Conservation (phyloP, 257 asterid species). For the Capsicum pubescens region DNA sequence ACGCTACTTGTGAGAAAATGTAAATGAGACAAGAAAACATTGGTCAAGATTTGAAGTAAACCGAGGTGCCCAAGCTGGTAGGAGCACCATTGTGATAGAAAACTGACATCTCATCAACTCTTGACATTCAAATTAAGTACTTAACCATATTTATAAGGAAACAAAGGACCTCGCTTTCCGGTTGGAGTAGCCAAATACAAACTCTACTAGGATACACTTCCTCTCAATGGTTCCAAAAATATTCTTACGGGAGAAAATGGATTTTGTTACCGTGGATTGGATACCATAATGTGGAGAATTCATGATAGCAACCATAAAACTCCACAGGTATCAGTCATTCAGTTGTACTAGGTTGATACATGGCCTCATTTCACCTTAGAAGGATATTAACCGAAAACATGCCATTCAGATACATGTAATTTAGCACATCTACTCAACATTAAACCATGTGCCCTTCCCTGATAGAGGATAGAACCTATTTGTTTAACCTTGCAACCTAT, state of each 20-base stretch:
- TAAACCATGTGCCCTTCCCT: neutral
- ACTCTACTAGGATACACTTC: neutral
- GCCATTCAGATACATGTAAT: neutral
- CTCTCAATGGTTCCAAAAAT: neutral
- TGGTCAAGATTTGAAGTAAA: slow-evolving; percentile 1
- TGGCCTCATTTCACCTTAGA: neutral
- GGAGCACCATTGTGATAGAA: neutral
- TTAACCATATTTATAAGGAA: neutral
- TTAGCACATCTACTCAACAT: neutral
- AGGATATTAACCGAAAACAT: neutral
- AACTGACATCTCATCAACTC: neutral
- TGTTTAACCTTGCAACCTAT: neutral
- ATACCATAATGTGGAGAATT: slow-evolving; percentile 16
- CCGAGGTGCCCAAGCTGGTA: neutral
- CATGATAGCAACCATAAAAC: neutral
- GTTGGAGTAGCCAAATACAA: slow-evolving; percentile 11
- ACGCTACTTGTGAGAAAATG: neutral
- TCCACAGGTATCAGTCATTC: neutral
- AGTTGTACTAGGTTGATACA: neutral
- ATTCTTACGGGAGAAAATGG: neutral
- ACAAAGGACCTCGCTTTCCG: neutral
- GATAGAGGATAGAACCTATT: neutral
- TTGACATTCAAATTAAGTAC: neutral
- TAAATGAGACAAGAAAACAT: slow-evolving; percentile 3
- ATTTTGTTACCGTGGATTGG: neutral